Conservation (phyloP, 2,329 filamentous ascomycete species). For the Aspergillus candidus region DNA sequence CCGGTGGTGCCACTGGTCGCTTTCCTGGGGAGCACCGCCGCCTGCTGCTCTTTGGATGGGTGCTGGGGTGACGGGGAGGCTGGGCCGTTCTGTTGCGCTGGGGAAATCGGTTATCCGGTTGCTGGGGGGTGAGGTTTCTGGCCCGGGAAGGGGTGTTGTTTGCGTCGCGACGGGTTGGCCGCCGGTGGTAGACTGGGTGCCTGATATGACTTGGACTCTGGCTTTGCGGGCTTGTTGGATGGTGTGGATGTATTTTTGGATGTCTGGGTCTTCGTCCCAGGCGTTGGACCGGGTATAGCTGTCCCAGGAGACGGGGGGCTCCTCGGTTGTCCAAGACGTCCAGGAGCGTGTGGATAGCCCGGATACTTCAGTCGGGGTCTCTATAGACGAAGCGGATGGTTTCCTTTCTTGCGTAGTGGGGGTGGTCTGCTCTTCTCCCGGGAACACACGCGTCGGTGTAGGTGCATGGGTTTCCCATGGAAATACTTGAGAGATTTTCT, state of each 20-base stretch:
- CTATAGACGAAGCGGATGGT: neutral
- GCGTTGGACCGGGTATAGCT: conserved; percentile 73
- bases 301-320: conserved; percentile 58
- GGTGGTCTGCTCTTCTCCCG: conserved; percentile 24
- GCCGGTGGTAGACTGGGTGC: conserved; percentile 5
- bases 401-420: no score
- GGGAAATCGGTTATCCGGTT: conserved; percentile 83
- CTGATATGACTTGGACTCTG: conserved; percentile 38
- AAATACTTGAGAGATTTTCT: conserved; percentile 66
- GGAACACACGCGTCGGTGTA: conserved; percentile 49
- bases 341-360: conserved; percentile 10
- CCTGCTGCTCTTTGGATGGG: conserved; percentile 60
- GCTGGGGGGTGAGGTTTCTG: conserved; percentile 35
- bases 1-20: conserved; percentile 24
- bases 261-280: conserved; percentile 88
- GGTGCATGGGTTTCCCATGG: conserved; percentile 76
- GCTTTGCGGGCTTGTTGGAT: conserved; percentile 59
- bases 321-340: conserved; percentile 11
- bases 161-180: conserved; percentile 14
- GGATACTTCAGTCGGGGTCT: conserved; percentile 10
- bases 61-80: conserved; percentile 83
- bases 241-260: conserved; percentile 76
- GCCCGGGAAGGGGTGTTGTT: conserved; percentile 5
- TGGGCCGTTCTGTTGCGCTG: conserved; percentile 72
- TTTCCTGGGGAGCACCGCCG: conserved; percentile 36